Conservation (phyloP, 495 filamentous ascomycete genomes). For the Melanomma pulvis-pyrius region DNA sequence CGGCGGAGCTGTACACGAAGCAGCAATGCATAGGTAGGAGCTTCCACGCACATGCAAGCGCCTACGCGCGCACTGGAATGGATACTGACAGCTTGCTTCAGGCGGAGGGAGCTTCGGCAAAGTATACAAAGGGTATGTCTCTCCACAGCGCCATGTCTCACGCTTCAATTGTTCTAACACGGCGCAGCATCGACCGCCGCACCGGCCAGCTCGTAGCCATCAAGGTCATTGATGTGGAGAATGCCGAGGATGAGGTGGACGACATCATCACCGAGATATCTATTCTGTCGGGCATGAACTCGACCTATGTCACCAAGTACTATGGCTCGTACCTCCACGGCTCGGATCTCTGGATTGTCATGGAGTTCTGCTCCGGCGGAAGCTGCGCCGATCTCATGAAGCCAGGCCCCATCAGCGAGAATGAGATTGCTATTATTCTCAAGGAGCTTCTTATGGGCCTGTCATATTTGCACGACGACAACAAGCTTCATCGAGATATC, state of each 20-base stretch:
- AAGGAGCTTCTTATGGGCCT: conserved; percentile 86
- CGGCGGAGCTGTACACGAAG: conserved; percentile 86
- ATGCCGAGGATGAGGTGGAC: conserved; percentile 96
- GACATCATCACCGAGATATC: conserved; percentile 99
- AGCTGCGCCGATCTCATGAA: conserved; percentile 91
- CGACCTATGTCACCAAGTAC: conserved; percentile 94
- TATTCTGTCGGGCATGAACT: conserved; percentile 91
- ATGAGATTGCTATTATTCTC: conserved; percentile 92
- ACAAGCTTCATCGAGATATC: conserved; percentile 95
- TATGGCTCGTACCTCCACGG: conserved; percentile 94
- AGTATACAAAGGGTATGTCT: conserved; percentile 85
- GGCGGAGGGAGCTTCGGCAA: conserved; percentile 91
- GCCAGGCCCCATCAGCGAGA: conserved; percentile 86
- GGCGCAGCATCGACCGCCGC: conserved; percentile 74
- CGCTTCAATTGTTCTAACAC: conserved; percentile 38
- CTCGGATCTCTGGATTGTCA: conserved; percentile 95
- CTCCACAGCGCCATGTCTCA: background rate
- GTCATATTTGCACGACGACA: conserved; percentile 90
- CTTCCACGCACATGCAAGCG: background rate
- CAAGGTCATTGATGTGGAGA: conserved; percentile 97
- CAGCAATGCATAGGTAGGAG: conserved; percentile 84
- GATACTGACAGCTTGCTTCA: conserved; percentile 36
- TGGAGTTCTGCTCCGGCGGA: conserved; percentile 93
- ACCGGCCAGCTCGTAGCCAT: conserved; percentile 88
- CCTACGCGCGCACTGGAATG: background rate